Conservation (phyloP, 192 early-diverging fungal genomes). For the Mortierella hygrophila region DNA sequence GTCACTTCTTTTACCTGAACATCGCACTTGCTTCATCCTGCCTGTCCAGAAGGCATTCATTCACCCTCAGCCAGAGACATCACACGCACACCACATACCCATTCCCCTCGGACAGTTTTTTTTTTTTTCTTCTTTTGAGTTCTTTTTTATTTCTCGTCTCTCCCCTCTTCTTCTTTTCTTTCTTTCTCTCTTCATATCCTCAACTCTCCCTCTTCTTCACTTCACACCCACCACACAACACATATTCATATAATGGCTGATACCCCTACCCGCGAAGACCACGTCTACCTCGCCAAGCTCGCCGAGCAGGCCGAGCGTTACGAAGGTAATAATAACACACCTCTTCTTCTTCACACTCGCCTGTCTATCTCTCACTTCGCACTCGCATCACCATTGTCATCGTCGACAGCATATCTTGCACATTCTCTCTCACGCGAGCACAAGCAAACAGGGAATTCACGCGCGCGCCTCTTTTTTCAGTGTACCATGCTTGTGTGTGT, state of each 20-base stretch:
- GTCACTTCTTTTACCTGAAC: not conserved
- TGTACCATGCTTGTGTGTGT: not conserved
- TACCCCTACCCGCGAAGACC: conserved; percentile 54
- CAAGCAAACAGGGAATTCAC: not conserved
- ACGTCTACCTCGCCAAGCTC: conserved; percentile 99
- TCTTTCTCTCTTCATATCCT: not conserved
- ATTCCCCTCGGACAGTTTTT: conserved; percentile 4
- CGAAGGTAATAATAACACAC: conserved; percentile 78
- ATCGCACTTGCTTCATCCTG: not conserved
- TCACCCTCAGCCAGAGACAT: not conserved
- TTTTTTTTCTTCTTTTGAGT: conserved; percentile 10
- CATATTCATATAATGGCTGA: conserved; percentile 30
- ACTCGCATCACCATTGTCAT: not conserved
- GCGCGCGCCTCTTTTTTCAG: not conserved
- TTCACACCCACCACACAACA: not conserved
- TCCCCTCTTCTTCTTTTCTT: not conserved
- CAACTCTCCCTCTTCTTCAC: not conserved
- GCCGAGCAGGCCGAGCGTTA: conserved; percentile 99
- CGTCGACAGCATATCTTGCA: not conserved
- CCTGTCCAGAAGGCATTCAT: not conserved
- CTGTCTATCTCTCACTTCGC: not conserved
- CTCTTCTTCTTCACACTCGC: not conserved
- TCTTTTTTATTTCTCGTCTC: conserved; percentile 13
- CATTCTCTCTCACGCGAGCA: not conserved
- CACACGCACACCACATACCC: not conserved